A percentile compares a stretch with the other conserved stretches of the same genome.
These are phyloP conservation scores for Pistacia integerrima DNA, from an alignment of 345 rosid genomes.

Conservation along the genomic window DNA sequence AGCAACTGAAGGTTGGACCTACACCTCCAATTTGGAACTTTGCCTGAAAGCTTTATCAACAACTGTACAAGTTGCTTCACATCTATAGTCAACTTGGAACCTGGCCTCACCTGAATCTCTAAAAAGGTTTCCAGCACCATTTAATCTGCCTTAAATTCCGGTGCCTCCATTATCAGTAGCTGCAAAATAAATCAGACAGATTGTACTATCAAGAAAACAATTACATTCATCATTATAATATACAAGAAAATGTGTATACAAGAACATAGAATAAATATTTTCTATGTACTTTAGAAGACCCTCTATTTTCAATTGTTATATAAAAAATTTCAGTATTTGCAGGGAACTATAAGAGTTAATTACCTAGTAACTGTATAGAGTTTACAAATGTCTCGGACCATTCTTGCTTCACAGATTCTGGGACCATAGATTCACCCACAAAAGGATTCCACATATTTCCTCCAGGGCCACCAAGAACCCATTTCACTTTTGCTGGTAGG, in stretches of 20 bases:
- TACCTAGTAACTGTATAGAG: constrained; percentile 27
- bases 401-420: constrained; percentile 40
- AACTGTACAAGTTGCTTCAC: not conserved
- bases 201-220: not conserved
- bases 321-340: not conserved
- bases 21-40: not conserved
- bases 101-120: not conserved
- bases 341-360: not conserved
- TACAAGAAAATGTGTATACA: not conserved
- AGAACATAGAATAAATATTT: not conserved
- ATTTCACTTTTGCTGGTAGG: constrained; percentile 49
- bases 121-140: not conserved
- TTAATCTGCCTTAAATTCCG: not conserved
- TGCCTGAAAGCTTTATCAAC: not conserved
- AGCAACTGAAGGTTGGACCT: no score
- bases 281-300: not conserved
- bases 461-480: constrained; percentile 56
- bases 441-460: constrained; percentile 44
- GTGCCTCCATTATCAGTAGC: not conserved
- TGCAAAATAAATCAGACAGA: not conserved
- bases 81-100: not conserved
- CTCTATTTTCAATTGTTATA: not conserved
- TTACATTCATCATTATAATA: not conserved
- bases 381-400: constrained; percentile 53
- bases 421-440: constrained; percentile 40